These are phyloP conservation scores for Polyplosphaeria fusca DNA, from an alignment of 495 filamentous ascomycete species.

Conservation along the genomic window DNA sequence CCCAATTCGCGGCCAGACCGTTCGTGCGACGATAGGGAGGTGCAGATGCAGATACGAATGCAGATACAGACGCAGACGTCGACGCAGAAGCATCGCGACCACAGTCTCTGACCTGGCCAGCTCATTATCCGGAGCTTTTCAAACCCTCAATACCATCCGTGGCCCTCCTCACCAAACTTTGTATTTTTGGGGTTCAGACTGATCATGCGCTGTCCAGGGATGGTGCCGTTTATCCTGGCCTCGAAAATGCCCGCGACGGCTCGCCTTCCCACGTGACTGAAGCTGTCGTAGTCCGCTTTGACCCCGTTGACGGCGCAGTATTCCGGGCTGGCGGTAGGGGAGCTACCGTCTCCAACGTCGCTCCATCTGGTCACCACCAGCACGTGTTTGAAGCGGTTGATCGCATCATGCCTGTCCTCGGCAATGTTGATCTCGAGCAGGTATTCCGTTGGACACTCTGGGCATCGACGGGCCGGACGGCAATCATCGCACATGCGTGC, in stretches of 20 bases:
- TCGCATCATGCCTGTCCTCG: conserved; percentile 45
- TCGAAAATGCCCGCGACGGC: conserved; percentile 59
- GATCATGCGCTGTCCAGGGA: conserved; percentile 56
- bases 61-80: no score
- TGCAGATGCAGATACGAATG: no score
- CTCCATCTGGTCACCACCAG: conserved; percentile 60
- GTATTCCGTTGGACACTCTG: conserved; percentile 60
- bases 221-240: conserved; percentile 49
- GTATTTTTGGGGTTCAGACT: conserved; percentile 53
- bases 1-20: no score
- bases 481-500: conserved; percentile 52
- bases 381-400: conserved; percentile 52
- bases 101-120: no score
- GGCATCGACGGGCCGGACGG: conserved; percentile 56
- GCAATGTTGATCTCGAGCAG: conserved; percentile 55
- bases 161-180: conserved; percentile 47
- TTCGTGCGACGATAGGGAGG: no score
- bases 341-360: conserved; percentile 55
- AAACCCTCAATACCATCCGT: conserved; percentile 56
- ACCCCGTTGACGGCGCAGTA: conserved; percentile 53
- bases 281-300: conserved; percentile 49
- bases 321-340: conserved; percentile 42
- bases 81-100: no score
- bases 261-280: conserved; percentile 49
- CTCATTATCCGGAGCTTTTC: no score